Evolutionary conservation across 1,139 yeast species (phyloP).

Genomic region (Pichia terricola): DNA sequence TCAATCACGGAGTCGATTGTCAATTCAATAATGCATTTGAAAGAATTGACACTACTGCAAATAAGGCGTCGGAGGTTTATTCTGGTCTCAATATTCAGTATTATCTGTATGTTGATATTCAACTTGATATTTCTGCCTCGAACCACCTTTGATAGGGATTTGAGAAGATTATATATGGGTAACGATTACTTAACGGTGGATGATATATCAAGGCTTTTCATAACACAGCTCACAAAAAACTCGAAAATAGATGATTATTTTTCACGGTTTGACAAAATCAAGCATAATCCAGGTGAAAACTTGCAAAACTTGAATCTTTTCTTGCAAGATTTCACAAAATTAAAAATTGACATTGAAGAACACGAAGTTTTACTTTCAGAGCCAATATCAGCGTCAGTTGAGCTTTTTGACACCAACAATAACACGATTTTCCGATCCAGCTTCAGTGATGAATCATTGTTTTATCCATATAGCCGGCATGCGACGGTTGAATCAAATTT

Average conservation of each 20-base stretch:
- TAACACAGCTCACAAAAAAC: constrained; percentile 27
- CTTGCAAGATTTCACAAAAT: constrained; percentile 11
- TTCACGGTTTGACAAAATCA: constrained; percentile 26
- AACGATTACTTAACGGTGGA: constrained; percentile 40
- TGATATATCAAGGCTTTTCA: constrained; percentile 49
- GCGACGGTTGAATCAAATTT: constrained; percentile 25
- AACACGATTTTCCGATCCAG: constrained; percentile 11
- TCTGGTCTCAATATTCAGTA: constrained; percentile 24
- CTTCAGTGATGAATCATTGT: constrained; percentile 34
- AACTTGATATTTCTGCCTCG: constrained; percentile 75
- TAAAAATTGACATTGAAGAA: constrained; percentile 40
- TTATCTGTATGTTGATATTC: constrained; percentile 44
- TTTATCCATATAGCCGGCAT: constrained; percentile 28
- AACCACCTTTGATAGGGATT: constrained; percentile 77
- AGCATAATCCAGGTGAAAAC: constrained; percentile 36
- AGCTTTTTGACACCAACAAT: constrained; percentile 28
- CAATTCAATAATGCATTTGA: constrained; percentile 17
- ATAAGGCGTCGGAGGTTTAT: constrained; percentile 31
- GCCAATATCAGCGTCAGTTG: constrained; percentile 40
- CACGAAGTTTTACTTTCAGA: constrained; percentile 49
- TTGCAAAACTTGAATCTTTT: constrained; percentile 27
- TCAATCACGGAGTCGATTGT: constrained; percentile 20
- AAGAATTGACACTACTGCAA: constrained; percentile 20
- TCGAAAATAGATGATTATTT: constrained; percentile 29
- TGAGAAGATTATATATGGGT: constrained; percentile 63